Percentiles rank a stretch among this genome's conserved stretches.
Evolutionary conservation across 345 rosid species (phyloP).

Genomic region (Populus euphratica): DNA sequence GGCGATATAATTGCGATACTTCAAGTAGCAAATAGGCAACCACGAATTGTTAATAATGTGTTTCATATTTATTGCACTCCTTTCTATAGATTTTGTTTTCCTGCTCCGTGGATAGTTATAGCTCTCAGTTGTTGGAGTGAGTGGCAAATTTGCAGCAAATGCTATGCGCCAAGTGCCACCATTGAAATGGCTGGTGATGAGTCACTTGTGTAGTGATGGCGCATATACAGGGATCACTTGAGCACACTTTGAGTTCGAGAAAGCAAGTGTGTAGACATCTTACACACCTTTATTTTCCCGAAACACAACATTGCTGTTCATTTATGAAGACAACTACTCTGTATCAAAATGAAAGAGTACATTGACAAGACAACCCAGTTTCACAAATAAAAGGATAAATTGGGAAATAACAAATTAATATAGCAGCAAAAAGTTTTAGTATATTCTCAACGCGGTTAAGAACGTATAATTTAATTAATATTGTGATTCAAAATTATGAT

Average conservation of each 20-base stretch:
- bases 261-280: not conserved
- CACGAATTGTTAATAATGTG: not conserved
- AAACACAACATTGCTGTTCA: not conserved
- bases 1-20: not conserved
- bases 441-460: no score
- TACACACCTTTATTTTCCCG: not conserved
- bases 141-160: not conserved
- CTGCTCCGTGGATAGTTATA: not conserved
- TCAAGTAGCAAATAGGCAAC: not conserved
- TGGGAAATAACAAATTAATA: no score
- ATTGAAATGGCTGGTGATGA: not conserved
- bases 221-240: not conserved
- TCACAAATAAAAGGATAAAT: not conserved
- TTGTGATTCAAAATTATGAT: no score
- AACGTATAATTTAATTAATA: no score
- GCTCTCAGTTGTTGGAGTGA: not conserved
- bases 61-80: not conserved
- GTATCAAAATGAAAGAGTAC: not conserved
- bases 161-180: not conserved
- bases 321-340: not conserved
- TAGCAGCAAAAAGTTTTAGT: no score
- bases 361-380: not conserved
- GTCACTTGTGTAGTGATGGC: not conserved
- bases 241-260: not conserved
- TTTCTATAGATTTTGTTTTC: not conserved